Evolutionary conservation across 2,329 filamentous ascomycete species (phyloP), one percentile per base, ranked within the genome.

Genomic region (Sclerotinia borealis): DNA sequence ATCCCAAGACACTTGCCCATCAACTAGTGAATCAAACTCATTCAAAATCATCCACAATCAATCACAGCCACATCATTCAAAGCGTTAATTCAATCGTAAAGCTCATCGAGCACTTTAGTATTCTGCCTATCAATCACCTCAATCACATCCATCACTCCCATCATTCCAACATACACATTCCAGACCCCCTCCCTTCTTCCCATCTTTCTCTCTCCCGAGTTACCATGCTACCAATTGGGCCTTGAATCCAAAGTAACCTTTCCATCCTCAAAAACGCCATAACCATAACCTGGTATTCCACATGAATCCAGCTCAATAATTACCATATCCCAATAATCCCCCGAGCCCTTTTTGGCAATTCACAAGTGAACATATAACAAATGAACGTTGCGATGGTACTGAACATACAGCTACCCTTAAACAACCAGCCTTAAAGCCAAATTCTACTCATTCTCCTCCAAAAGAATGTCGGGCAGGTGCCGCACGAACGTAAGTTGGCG

Each of bases 241-340:
- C 29, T 17, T 10, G 52, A 56, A 45, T 34, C 13, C 27, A 25
- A 56, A 45, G 27, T 25, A 45, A 45, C 39, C n/a, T 22, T 34
- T n/a, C n/a, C 52, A 45, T 45, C 45, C 27, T 56, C 27, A 19
- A 56, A 34, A 56, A 56, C 52, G 52, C 52, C 52, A 43, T 45
- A 34, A 45, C 52, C 52, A 43, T 45, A 34, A 45, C 52, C 27
- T 56, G 27, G 52, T 45, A 56, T 56, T 56, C 39, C 37, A 43
- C 39, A 56, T 56, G 52, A 56, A 45, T 56, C 52, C 52, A 45
- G 52, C 39, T 56, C 52, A 56, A 34, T 45, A 34, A 45, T 56
- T 56, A 56, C 52, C 52, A 56, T 45, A 25, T 56, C 41, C 52
- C 39, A 56, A 56, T 45, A 29, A 22, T 1, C 19, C 19, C 52